A percentile compares a stretch with the other conserved stretches of the same genome.
phyloP scores from a whole-genome alignment of 768 basidiomycete genomes.

The Krasilnikovozyma curviuscula region DNA sequence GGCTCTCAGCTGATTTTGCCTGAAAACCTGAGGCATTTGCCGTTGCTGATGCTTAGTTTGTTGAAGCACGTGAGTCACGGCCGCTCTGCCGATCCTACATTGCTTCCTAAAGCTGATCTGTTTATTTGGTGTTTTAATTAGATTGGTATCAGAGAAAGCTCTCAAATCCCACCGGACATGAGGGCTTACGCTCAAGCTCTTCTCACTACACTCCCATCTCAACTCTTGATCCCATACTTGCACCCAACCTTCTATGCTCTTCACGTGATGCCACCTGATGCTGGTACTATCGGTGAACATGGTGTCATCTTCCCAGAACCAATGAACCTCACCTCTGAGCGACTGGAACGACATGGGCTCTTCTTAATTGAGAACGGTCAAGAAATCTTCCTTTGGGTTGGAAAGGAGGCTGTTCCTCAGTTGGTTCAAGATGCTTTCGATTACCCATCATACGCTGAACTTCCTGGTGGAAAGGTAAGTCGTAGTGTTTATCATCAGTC shows the following conservation, averaged over 20 bases:
- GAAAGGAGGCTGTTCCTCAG: slow-evolving; percentile 94
- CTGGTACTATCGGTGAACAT: slow-evolving; percentile 72
- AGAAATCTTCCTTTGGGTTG: slow-evolving; percentile 94
- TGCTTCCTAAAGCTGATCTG: too few species aligned
- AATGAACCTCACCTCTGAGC: slow-evolving; percentile 80
- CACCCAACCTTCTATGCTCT: slow-evolving; percentile 89
- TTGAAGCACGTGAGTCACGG: slow-evolving; percentile 61
- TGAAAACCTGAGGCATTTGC: slow-evolving; percentile 87
- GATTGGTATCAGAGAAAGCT: slow-evolving; percentile 88
- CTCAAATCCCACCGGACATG: slow-evolving; percentile 90
- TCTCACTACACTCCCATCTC: slow-evolving; percentile 73
- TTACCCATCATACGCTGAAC: slow-evolving; percentile 63
- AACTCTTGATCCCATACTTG: slow-evolving; percentile 78
- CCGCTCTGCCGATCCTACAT: neutral
- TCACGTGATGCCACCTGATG: slow-evolving; percentile 80
- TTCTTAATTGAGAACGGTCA: slow-evolving; percentile 96
- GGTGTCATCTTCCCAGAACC: slow-evolving; percentile 76
- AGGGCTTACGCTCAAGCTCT: slow-evolving; percentile 86
- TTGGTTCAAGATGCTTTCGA: slow-evolving; percentile 87
- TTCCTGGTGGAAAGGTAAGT: slow-evolving; percentile 80
- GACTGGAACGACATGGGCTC: slow-evolving; percentile 81
- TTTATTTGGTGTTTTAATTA: too few species aligned
- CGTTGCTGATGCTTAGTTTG: slow-evolving; percentile 69
- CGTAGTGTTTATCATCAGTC: neutral
- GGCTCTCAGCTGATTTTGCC: slow-evolving; percentile 81